These are phyloP conservation scores for Pleurotus platypus DNA, from an alignment of 768 basidiomycete species.

Conservation along the genomic window DNA sequence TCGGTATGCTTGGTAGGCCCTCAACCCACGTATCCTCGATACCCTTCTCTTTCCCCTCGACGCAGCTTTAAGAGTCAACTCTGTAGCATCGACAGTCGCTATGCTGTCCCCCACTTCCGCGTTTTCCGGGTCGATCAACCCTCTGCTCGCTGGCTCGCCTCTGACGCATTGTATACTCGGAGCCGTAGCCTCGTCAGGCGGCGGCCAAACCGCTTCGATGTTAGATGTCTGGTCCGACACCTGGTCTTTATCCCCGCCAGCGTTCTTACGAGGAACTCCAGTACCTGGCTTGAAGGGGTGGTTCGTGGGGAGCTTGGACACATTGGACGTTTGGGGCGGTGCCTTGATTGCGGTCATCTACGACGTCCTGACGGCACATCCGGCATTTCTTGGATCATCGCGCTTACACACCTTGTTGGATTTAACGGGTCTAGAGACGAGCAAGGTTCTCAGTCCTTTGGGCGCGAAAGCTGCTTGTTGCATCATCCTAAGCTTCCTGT, in stretches of 20 bases:
- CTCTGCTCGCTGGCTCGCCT: constrained; percentile 32
- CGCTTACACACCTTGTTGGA: background rate
- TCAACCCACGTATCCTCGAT: constrained; percentile 26
- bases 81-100: constrained; percentile 27
- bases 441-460: background rate
- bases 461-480: constrained; percentile 8
- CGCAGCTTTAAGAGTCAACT: constrained; percentile 40
- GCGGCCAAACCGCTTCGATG: constrained; percentile 40
- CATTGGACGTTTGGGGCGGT: constrained; percentile 51
- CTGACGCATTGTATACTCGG: constrained; percentile 46
- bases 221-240: constrained; percentile 37
- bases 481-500: constrained; percentile 9
- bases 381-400: background rate
- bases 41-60: constrained; percentile 48
- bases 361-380: constrained; percentile 4
- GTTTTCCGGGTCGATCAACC: constrained; percentile 15
- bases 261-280: constrained; percentile 24
- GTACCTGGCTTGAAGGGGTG: background rate
- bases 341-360: constrained; percentile 26
- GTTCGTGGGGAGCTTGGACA: constrained; percentile 31
- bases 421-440: background rate
- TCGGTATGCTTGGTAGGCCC: constrained; percentile 4
- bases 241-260: constrained; percentile 46
- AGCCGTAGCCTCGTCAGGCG: constrained; percentile 42
- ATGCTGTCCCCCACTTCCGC: constrained; percentile 30